A percentile compares a stretch with the other conserved stretches of the same genome.
These are phyloP conservation scores for Yarrowia deformans DNA, from an alignment of 805 yeast species.

Conservation along the genomic window DNA sequence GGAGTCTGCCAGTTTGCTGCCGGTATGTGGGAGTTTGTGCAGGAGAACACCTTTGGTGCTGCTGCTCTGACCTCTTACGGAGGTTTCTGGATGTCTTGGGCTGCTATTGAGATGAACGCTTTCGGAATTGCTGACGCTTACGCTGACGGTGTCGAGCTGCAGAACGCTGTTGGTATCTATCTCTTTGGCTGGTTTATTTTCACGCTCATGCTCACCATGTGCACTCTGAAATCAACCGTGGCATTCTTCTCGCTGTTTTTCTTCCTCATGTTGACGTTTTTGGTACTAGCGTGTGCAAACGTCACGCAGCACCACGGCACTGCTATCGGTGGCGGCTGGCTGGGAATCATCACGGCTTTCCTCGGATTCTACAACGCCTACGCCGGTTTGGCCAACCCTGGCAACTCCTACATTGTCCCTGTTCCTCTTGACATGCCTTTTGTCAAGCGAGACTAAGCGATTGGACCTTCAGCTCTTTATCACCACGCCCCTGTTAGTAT, in stretches of 20 bases:
- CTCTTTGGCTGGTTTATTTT: constrained; percentile 62
- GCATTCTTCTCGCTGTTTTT: constrained; percentile 60
- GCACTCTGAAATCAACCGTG: constrained; percentile 62
- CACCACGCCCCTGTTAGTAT: background rate
- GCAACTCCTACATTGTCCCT: constrained; percentile 65
- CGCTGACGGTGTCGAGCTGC: constrained; percentile 53
- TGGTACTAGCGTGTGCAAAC: constrained; percentile 58
- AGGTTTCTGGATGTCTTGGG: constrained; percentile 71
- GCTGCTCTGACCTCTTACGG: constrained; percentile 56
- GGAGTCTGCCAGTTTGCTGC: constrained; percentile 67
- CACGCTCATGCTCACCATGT: constrained; percentile 56
- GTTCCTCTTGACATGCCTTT: constrained; percentile 61
- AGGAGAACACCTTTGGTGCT: constrained; percentile 72
- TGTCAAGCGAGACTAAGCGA: constrained; percentile 18
- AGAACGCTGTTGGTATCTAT: constrained; percentile 59
- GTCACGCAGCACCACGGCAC: constrained; percentile 56
- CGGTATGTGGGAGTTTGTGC: constrained; percentile 71
- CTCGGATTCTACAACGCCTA: constrained; percentile 75
- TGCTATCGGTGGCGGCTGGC: constrained; percentile 65
- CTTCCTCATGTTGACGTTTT: constrained; percentile 56
- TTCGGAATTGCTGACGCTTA: constrained; percentile 60
- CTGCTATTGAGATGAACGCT: constrained; percentile 59
- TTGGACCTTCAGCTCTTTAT: no score
- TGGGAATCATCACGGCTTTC: constrained; percentile 68
- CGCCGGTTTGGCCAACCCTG: constrained; percentile 70